These are phyloP conservation scores for Dioszegia crocea DNA, from an alignment of 768 basidiomycete genomes.

Conservation along the genomic window DNA sequence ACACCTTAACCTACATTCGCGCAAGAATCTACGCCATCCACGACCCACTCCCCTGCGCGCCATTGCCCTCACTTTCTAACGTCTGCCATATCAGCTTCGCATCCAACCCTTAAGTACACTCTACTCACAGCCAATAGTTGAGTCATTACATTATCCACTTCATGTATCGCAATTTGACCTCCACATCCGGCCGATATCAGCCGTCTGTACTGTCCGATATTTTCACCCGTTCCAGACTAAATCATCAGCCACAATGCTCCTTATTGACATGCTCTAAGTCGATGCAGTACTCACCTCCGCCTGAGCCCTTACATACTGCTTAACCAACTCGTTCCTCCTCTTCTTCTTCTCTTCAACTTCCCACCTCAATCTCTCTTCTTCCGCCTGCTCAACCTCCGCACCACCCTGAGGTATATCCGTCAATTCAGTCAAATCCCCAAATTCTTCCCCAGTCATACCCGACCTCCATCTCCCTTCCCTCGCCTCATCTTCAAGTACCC, in stretches of 20 bases:
- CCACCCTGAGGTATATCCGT: constrained; percentile 51
- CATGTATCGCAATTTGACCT: constrained; percentile 67
- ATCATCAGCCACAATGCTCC: background rate
- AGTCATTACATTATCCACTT: constrained; percentile 79
- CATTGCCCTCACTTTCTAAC: constrained; percentile 6
- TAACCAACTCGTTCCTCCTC: constrained; percentile 68
- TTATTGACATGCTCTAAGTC: background rate
- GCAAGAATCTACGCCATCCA: background rate
- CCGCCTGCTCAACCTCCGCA: constrained; percentile 47
- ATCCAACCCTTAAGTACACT: background rate
- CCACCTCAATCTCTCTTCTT: constrained; percentile 57
- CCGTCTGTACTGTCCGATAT: constrained; percentile 82
- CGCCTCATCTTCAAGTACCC: constrained; percentile 77
- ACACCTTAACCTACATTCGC: no score
- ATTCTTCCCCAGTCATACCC: constrained; percentile 52
- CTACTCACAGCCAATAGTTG: constrained; percentile 68
- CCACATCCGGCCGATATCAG: constrained; percentile 88
- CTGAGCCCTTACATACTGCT: constrained; percentile 71
- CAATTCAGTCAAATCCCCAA: constrained; percentile 39
- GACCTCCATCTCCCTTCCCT: constrained; percentile 67
- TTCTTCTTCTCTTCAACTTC: constrained; percentile 65
- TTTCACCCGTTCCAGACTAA: constrained; percentile 73
- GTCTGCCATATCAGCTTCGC: constrained; percentile 4
- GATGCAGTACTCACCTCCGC: constrained; percentile 65
- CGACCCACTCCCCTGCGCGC: background rate